Base-by-base conservation (phyloP, 2,329 filamentous ascomycete species). In the Fragosphaeria purpurea region DNA sequence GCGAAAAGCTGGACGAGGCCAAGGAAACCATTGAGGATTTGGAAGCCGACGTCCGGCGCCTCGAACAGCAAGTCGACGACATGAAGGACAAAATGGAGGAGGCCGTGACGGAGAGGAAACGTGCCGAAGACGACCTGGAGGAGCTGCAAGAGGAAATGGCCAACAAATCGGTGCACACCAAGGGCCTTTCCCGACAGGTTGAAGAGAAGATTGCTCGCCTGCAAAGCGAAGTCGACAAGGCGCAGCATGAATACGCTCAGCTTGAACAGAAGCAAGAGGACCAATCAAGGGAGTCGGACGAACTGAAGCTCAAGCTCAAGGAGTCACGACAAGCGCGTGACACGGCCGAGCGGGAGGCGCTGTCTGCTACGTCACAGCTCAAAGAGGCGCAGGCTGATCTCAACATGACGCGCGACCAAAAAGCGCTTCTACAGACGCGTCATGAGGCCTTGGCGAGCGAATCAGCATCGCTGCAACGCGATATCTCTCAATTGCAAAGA, bases 131-230 rank as follows among this genome's bases (percentile, higher is more conserved):
- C 6, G 75, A 84, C 52, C 67, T 84, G 12, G 74, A 82, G 58
- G 80, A 84, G 59, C 71, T 89, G 31, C 84, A 86, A 55, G 83
- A 87, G 49, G 86, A 89, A 59, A 80, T 89, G 75, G 77, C 84
- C 30, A 83, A 90, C 66, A 89, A 88, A 59, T 90, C 86, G 0
- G 76, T 88, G 39, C 80, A 80, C 48, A 86, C 84, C 10, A 88
- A 86, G 61, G 85, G 83, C 2, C 72, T 88, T 7, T 86, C 80
- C 48, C 78, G 85, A 35, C 85, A 90, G 65, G 75, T 88, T 13
- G 85, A 90, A 59, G 84, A 87, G 57, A 87, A 82, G 63, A 69
- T 80, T 7, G 68, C 72, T 47, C 79, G 80, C 35, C 68, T 90
- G 8, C 83, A 89, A 57, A 70, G 77, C 44, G 84, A 89, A 51